Base-by-base conservation (phyloP, 306 rosid species). In the Quillaja saponaria region DNA sequence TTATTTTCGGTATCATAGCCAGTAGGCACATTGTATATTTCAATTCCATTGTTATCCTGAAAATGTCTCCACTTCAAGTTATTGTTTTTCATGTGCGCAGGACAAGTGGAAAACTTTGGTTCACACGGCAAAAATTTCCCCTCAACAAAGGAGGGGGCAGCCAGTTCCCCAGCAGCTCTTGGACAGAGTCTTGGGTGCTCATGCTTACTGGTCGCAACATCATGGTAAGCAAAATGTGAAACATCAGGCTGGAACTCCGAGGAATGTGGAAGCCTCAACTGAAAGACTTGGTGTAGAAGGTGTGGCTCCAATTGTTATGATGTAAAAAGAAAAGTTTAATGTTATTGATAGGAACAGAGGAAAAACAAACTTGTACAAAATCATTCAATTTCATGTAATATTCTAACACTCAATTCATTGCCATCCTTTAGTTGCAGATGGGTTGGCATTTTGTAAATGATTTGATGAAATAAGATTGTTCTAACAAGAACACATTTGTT, bases 41-140 rank as follows among this genome's bases (percentile, higher is more conserved):
- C n/a, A n/a, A n/a, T n/a, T n/a, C n/a, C n/a, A n/a, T n/a, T n/a
- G n/a, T n/a, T 49, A 10, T 55, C 17, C 49, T 18, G 5, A 35
- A 56, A 60, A 12, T 57, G 18, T 59, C 25, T 34, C 13, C 19
- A 46, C 25, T 48, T 47, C 39, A 63, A 58, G 50, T 56, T 48
- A 50, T 20, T 11, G n/a, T n/a, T 67, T 8, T 58, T 17, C 64
- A 20, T 65, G 9, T 58, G 16, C 12, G 41, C 85, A 91, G 96
- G 98, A 92, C 69, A 92, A 92, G 74, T 88, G 96, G 96, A 92
- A 92, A 72, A 92, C 98, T 13, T 68, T 88, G 78, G 98, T 92
- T 39, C 98, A 92, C 78, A 92, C 96, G 3, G 96, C 98, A 12
- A 80, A 62, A 75, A 92, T 88, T 19, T 71, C 88, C 3, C 98